Base-by-base conservation (phyloP, 1,284 basidiomycete genomes). In the Ceratobasidium sp. region DNA sequence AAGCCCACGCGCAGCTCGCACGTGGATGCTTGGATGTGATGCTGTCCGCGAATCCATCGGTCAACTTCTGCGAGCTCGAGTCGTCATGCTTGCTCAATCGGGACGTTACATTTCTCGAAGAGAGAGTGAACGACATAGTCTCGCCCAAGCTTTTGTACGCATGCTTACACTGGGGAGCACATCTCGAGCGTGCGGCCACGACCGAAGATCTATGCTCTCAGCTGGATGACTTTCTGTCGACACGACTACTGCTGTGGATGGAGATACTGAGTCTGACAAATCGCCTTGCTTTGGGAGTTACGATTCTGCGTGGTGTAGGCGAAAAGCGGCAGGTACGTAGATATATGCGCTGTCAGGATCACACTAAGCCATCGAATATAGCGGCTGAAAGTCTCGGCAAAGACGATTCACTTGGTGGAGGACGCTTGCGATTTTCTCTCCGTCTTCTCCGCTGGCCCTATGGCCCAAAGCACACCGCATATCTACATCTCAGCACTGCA, bases 401-500 rank as follows among this genome's bases (percentile, higher is more conserved):
- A 33, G 33, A 33, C 33, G 33, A 33, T 33, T 1, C 2, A 4
- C 33, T 17, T 48, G 12, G 46, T 9, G 1, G 12, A 48, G 46
- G 17, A 48, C 20, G 50, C 17, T 52, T 52, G 6, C 20, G 20
- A 13, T 1, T 20, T 33, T 33, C 33, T 33, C 33, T 33, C 4
- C 4, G 33, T 33, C 33, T 33, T 33, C 20, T n/a, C 50, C 20
- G 1, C 13, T 7, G 17, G 50, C 12, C 46, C 15, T 52, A 20
- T 17, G 15, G 20, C 6, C 20, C 20, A 6, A 20, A 56, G 67
- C 67, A 69, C 67, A 17, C 67, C 67, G 2, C 67, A 69, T 13
- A 69, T 69, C 15, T 69, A 69, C n/a, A 17, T 69, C 2, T 69
- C 67, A 7, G 28, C 23, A 26, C 50, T 69, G 15, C 48, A 17